Conservation (phyloP, 805 yeast genomes). For the Cyberlindnera mississippiensis region DNA sequence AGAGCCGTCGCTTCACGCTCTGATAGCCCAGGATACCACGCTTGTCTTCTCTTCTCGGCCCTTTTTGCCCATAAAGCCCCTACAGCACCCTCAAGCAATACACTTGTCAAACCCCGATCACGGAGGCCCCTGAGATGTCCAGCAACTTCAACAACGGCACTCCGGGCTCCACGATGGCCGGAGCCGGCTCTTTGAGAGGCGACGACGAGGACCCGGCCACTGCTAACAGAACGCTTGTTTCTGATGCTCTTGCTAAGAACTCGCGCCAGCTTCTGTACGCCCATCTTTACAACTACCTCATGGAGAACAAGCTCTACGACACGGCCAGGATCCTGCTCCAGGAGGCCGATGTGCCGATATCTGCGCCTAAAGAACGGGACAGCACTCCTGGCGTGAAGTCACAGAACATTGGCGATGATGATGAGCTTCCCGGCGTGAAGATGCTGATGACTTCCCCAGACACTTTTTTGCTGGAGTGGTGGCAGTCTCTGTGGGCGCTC, state of each 20-base stretch:
- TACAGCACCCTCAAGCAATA: too few species aligned
- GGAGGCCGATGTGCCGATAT: conserved; percentile 41
- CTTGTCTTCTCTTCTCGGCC: too few species aligned
- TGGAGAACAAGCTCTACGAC: conserved; percentile 43
- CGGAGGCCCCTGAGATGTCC: not conserved
- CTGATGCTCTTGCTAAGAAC: conserved; percentile 44
- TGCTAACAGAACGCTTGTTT: conserved; percentile 29
- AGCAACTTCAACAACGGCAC: conserved; percentile 9
- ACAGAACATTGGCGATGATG: conserved; percentile 12
- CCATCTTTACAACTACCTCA: conserved; percentile 47
- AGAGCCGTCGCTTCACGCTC: too few species aligned
- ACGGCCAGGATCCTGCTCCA: conserved; percentile 45
- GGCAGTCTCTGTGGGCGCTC: conserved; percentile 48
- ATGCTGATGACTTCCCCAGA: conserved; percentile 42
- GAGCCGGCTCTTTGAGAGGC: not conserved
- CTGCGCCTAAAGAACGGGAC: conserved; percentile 17
- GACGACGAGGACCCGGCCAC: conserved; percentile 9
- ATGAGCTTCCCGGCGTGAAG: conserved; percentile 31
- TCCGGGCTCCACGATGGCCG: conserved; percentile 1
- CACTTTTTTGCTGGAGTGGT: conserved; percentile 53
- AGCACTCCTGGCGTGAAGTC: not conserved
- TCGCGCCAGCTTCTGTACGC: conserved; percentile 48
- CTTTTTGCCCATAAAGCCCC: too few species aligned
- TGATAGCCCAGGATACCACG: too few species aligned
- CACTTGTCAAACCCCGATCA: not conserved